Base-by-base conservation (phyloP, 495 filamentous ascomycete species). In the Aspergillus carlsbadensis region DNA sequence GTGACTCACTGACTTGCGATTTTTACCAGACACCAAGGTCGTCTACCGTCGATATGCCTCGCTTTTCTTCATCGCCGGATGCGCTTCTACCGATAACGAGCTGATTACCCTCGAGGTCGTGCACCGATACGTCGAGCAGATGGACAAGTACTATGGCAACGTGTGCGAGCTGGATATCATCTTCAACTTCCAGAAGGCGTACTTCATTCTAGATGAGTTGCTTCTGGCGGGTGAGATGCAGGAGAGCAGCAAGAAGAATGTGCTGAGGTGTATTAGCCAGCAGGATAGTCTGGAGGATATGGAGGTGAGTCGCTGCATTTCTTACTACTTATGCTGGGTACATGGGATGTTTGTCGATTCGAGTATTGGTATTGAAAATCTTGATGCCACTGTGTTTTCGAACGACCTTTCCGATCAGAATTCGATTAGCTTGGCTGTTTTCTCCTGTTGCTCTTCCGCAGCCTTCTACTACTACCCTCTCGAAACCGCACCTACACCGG, bases 91-190 rank as follows among this genome's bases (percentile, higher is more conserved):
- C 49, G 94, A 98, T 67, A 99, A 99, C 78, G 94, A 99, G 68
- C 78, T 99, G 72, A 96, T 98, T 70, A 96, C 90, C 31, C 88
- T 99, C 61, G 94, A 99, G 71, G 91, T 98, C 69, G 93, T 99
- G 45, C 94, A 99, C 75, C 90, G 94, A 63, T 98, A 97, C 71
- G 94, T 98, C 46, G 94, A 99, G 72, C 94, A 98, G 77, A 99
- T 98, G 94, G 94, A 99, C 81, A 99, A 98, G 71, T 99, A 98
- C 80, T 99, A 99, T 70, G 94, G 94, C 71, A 99, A 99, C 74
- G 94, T 99, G 55, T 99, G 94, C 84, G 95, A 99, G 78, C 79
- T 98, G 61, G 94, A 98, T 66, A 94, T 98, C 68, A 96, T 98
- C 66, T 99, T 99, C 82, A 98, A 98, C 73, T 98, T 98, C 72